These are phyloP conservation scores for Phytophthora pseudosyringae DNA, from an alignment of 352 stramenopile species.

Conservation along the genomic window DNA sequence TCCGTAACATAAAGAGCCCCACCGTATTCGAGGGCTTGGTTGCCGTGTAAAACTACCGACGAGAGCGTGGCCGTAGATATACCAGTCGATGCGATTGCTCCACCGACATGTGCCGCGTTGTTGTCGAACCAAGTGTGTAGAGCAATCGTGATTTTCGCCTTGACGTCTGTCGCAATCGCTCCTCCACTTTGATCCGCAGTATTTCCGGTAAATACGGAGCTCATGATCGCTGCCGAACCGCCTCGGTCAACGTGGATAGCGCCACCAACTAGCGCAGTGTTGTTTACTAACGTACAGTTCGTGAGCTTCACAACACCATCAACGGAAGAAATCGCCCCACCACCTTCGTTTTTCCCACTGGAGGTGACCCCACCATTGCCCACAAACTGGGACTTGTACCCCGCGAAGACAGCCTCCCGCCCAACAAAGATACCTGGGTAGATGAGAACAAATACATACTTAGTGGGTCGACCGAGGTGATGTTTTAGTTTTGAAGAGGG, in stretches of 20 bases:
- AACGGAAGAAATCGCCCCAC: conserved; percentile 51
- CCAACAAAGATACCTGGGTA: conserved; percentile 54
- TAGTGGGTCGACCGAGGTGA: neutral
- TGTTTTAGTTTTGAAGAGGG: too few species aligned
- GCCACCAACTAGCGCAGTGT: conserved; percentile 57
- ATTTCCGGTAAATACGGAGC: conserved; percentile 50
- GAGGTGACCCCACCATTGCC: conserved; percentile 51
- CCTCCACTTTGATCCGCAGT: conserved; percentile 54
- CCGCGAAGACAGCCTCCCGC: conserved; percentile 43
- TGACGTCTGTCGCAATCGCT: conserved; percentile 37
- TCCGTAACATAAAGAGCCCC: conserved; percentile 48
- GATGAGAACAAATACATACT: neutral
- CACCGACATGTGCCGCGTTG: conserved; percentile 49
- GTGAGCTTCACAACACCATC: conserved; percentile 47
- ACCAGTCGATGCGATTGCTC: conserved; percentile 30
- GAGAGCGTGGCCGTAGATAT: conserved; percentile 20
- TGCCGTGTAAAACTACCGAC: conserved; percentile 24
- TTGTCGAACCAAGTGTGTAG: conserved; percentile 31
- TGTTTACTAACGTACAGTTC: conserved; percentile 44
- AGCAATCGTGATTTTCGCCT: conserved; percentile 25
- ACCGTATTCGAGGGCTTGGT: conserved; percentile 31
- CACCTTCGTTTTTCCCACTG: conserved; percentile 65
- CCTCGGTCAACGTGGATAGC: conserved; percentile 50
- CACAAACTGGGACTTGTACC: conserved; percentile 31
- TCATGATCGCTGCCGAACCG: conserved; percentile 26